Conservation (phyloP, 2,329 filamentous ascomycete genomes). For the Cytospora schulzeri region DNA sequence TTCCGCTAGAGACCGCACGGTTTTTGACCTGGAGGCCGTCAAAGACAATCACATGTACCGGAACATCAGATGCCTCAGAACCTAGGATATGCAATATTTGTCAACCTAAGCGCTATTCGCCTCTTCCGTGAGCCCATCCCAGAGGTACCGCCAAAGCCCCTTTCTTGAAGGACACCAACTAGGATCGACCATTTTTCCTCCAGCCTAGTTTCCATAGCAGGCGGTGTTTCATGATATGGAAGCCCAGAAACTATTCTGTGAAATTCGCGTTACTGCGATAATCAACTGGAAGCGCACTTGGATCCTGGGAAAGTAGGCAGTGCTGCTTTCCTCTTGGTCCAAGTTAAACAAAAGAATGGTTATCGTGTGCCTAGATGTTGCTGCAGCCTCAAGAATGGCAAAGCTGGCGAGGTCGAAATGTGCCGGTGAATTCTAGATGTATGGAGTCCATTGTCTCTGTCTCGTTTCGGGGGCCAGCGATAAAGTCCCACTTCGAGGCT, state of each 20-base stretch:
- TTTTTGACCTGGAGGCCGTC: not conserved
- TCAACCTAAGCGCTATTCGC: not conserved
- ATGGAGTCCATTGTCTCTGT: constrained; percentile 2
- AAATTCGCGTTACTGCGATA: not conserved
- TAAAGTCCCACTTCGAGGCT: not conserved
- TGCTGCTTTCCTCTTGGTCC: not conserved
- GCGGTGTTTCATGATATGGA: not conserved
- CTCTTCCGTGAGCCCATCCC: not conserved
- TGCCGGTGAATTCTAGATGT: not conserved
- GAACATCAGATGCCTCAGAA: not conserved
- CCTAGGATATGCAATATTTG: not conserved
- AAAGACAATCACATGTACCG: not conserved
- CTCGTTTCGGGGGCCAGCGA: not conserved
- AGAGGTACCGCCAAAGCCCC: not conserved
- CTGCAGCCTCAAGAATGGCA: not conserved
- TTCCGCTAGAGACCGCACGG: not conserved
- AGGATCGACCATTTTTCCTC: too few species aligned
- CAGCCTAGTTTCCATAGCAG: too few species aligned
- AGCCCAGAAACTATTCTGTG: not conserved
- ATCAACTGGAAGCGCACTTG: not conserved
- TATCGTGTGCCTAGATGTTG: not conserved
- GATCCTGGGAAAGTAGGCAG: not conserved
- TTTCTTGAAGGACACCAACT: too few species aligned
- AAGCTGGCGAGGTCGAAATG: not conserved
- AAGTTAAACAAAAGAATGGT: not conserved